Conservation (phyloP, 345 rosid species). For the Brassica nigra region DNA sequence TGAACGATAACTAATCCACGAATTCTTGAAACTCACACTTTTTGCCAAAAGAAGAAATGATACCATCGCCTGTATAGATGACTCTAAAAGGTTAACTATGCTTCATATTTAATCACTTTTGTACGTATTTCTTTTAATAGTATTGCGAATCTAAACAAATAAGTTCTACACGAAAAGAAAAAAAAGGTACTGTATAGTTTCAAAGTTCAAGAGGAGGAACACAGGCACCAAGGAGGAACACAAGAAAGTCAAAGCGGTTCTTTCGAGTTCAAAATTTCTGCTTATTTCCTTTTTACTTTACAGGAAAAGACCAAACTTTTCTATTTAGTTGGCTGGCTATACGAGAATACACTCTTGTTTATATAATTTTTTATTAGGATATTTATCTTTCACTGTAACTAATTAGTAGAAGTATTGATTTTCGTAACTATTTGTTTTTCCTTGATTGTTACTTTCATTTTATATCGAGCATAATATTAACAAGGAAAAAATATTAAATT, state of each 20-base stretch:
- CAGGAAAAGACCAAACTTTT: conserved; percentile 23
- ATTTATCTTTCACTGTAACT: background rate
- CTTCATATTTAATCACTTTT: background rate
- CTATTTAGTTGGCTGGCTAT: conserved; percentile 13
- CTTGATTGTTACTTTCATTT: conserved; percentile 3
- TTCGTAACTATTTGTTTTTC: background rate
- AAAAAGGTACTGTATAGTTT: background rate
- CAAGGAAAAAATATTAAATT: background rate
- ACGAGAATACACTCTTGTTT: conserved; percentile 29
- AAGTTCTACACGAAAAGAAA: background rate
- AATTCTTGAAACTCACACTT: background rate
- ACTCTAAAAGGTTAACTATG: background rate
- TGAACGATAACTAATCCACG: background rate
- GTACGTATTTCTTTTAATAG: background rate
- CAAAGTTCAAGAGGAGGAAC: conserved; percentile 4
- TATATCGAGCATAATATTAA: background rate
- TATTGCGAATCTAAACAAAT: background rate
- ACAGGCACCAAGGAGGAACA: conserved; percentile 20
- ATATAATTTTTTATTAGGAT: conserved; percentile 1
- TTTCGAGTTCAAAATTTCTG: conserved; percentile 28
- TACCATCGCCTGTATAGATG: background rate
- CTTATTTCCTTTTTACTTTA: conserved; percentile 6
- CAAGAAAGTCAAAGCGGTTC: conserved; percentile 36
- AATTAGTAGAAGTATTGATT: background rate
- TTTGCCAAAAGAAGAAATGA: background rate